phyloP scores from a whole-genome alignment of 495 filamentous ascomycete species.

The Recurvomyces mirabilis region DNA sequence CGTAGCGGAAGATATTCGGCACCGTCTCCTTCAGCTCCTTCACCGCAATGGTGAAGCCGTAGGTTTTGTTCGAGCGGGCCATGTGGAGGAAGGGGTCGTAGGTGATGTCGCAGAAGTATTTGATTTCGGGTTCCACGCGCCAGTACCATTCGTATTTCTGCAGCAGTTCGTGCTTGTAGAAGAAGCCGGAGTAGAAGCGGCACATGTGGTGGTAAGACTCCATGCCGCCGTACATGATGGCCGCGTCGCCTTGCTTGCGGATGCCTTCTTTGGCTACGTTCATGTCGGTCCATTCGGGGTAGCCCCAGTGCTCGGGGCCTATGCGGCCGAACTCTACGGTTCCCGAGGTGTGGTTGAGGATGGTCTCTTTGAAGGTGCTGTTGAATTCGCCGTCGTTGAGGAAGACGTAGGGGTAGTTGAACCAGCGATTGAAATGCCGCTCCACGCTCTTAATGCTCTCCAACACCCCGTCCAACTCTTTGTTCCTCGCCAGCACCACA shows the following conservation, averaged over 20 bases:
- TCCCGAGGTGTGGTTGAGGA: conserved; percentile 78
- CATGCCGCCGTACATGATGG: conserved; percentile 99
- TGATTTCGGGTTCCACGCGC: conserved; percentile 98
- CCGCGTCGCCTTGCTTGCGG: conserved; percentile 86
- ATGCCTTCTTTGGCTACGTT: conserved; percentile 93
- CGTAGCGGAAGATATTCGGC: conserved; percentile 97
- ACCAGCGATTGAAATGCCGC: conserved; percentile 98
- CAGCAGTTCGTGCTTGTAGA: conserved; percentile 94
- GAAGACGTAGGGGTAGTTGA: conserved; percentile 97
- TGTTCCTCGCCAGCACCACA: conserved; percentile 91
- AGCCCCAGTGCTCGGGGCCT: conserved; percentile 85
- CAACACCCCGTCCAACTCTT: conserved; percentile 90
- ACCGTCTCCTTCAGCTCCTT: conserved; percentile 98
- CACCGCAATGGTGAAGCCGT: conserved; percentile 97
- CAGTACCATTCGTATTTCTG: conserved; percentile 99
- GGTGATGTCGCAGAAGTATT: conserved; percentile 99
- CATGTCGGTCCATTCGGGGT: conserved; percentile 88
- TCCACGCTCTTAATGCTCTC: conserved; percentile 97
- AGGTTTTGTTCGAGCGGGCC: conserved; percentile 88
- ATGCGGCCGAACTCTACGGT: conserved; percentile 92
- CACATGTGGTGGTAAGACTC: conserved; percentile 87
- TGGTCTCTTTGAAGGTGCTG: conserved; percentile 74
- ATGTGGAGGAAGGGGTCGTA: conserved; percentile 97
- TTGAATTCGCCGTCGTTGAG: conserved; percentile 97
- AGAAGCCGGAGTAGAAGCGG: conserved; percentile 98